Evolutionary conservation across 1,284 basidiomycete species (phyloP).

Genomic region (Mycena citricolor): DNA sequence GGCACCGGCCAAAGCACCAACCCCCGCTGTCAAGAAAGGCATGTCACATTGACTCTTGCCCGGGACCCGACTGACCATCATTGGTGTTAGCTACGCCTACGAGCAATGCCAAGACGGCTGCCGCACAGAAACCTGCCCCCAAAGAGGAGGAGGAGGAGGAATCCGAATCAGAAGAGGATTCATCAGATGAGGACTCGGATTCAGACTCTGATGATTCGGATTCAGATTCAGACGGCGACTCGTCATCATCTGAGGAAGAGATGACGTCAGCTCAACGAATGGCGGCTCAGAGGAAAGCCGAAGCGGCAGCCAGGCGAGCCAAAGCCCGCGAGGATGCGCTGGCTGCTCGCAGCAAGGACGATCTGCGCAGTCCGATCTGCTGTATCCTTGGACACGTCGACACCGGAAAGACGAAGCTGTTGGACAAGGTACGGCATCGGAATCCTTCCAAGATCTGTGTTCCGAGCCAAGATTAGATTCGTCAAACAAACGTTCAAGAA

Average conservation of each 20-base stretch:
- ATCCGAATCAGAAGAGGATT: slow-evolving; percentile 34
- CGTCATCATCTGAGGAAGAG: slow-evolving; percentile 60
- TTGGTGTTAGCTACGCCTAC: too few relatives aligned
- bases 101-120: too few relatives aligned
- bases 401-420: slow-evolving; percentile 97
- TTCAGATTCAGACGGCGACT: slow-evolving; percentile 48
- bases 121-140: slow-evolving; percentile 14
- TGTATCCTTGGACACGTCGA: slow-evolving; percentile 99
- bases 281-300: slow-evolving; percentile 78
- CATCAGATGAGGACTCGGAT: slow-evolving; percentile 52
- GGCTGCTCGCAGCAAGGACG: slow-evolving; percentile 85
- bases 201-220: slow-evolving; percentile 37
- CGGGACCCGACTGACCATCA: too few relatives aligned
- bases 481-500: slow-evolving; percentile 99
- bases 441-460: neutral
- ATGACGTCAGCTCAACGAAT: slow-evolving; percentile 64
- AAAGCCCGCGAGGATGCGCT: slow-evolving; percentile 87
- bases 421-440: slow-evolving; percentile 78
- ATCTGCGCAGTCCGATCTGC: slow-evolving; percentile 96
- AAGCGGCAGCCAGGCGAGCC: slow-evolving; percentile 78
- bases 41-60: too few relatives aligned
- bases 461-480: slow-evolving; percentile 67
- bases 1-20: slow-evolving; percentile 19
- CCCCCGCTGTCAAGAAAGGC: slow-evolving; percentile 11
- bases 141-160: slow-evolving; percentile 25